Base-by-base conservation (phyloP, 345 rosid genomes). In the Durio zibethinus region DNA sequence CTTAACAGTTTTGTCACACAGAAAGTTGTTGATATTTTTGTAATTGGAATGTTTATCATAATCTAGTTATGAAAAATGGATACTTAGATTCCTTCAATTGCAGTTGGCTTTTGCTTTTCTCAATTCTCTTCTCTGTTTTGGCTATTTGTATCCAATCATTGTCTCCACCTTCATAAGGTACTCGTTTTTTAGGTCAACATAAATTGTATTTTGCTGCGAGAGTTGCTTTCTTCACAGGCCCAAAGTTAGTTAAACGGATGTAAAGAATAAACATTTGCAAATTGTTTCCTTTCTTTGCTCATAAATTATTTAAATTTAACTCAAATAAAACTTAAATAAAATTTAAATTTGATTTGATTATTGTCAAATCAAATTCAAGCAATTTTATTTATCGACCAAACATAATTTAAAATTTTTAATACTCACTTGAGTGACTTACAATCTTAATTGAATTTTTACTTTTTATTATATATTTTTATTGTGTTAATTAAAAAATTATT, bases 1-100 rank as follows among this genome's bases (percentile, higher is more conserved):
- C 42, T 70, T 25, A 31, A 70, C 60, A 70, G 42, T 70, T 68
- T 48, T 70, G 59, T 48, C 74, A 29, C 59, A 16, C 23, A 47
- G 10, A 36, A 36, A n/a, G 36, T 29, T 48, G 16, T 69, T 10
- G 25, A 10, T 29, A 31, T 4, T 1, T 15, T 6, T 70, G 25
- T 70, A 29, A 48, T 18, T 48, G 12, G 20, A 64, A 36, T 47
- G 40, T 47, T 47, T 70, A 29, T 70, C 23, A 70, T 9, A 70
- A 14, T 23, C 20, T 43, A 21, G 12, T 68, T 70, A 47, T 18
- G 59, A 48, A 48, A 31, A 20, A 29, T 9, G 5, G 59, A 4
- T 33, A 38, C 40, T 38, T 38, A 7, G 40, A 38, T 38, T 5
- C 40, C 40, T 38, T 38, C 40, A 38, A 38, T 38, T 38, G 40